phyloP scores from a whole-genome alignment of 106 monocot genomes.

The Posidonia australis region DNA sequence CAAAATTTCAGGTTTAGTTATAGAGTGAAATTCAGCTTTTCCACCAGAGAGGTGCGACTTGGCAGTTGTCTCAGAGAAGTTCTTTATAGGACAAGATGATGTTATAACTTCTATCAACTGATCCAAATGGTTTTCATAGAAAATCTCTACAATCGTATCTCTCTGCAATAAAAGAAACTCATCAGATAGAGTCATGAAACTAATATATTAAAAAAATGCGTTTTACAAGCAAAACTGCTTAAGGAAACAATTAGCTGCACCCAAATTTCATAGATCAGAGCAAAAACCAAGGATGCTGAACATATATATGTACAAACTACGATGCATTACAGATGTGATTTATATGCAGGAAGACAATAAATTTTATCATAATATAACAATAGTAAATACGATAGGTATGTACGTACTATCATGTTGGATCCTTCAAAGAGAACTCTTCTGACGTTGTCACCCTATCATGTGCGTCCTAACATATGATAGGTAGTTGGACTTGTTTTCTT shows the following conservation, averaged over 20 bases:
- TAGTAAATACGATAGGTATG: too few relatives aligned
- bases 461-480: too few relatives aligned
- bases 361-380: too few relatives aligned
- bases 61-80: constrained; percentile 8
- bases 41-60: constrained; percentile 17
- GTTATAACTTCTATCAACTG: constrained; percentile 74
- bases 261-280: too few relatives aligned
- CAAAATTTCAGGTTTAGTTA: constrained; percentile 80
- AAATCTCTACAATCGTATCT: constrained; percentile 81
- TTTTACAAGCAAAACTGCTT: neutral
- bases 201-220: neutral
- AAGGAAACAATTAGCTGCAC: neutral
- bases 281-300: too few relatives aligned
- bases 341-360: too few relatives aligned
- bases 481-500: too few relatives aligned
- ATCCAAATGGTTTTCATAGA: constrained; percentile 80
- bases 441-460: too few relatives aligned
- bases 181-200: neutral
- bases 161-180: constrained; percentile 36
- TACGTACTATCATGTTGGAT: too few relatives aligned
- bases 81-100: constrained; percentile 52
- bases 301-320: too few relatives aligned
- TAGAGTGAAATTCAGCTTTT: constrained; percentile 13
- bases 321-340: too few relatives aligned
- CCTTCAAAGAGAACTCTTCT: too few relatives aligned